A percentile compares a stretch with the other conserved stretches of the same genome.
Conservation (phyloP, 2,329 filamentous ascomycete species). For the Blastomyces emzantsi region DNA sequence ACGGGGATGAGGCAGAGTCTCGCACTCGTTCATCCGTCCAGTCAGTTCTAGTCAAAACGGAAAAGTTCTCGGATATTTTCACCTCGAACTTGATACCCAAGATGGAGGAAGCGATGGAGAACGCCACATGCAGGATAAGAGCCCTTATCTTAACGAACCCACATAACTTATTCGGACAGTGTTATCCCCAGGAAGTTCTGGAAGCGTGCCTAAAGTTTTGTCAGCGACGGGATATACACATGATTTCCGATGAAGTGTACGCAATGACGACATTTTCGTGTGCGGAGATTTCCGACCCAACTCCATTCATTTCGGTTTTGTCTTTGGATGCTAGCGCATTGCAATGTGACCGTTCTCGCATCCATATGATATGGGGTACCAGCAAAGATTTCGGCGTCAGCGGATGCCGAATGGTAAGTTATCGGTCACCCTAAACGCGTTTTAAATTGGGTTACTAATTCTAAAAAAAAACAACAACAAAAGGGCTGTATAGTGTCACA, state of each 20-base stretch:
- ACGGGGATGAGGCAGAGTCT: conserved; percentile 19
- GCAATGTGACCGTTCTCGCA: conserved; percentile 16
- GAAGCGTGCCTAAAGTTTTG: conserved; percentile 20
- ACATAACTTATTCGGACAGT: conserved; percentile 22
- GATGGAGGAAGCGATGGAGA: conserved; percentile 15
- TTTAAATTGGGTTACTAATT: conserved; percentile 5
- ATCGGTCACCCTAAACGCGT: not conserved
- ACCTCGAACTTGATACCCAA: conserved; percentile 14
- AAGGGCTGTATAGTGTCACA: conserved; percentile 21
- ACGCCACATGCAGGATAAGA: conserved; percentile 15
- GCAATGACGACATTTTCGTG: conserved; percentile 17
- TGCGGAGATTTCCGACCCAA: conserved; percentile 13
- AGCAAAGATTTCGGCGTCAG: conserved; percentile 19
- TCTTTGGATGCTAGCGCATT: conserved; percentile 13
- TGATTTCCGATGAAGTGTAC: conserved; percentile 25
- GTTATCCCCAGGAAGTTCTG: conserved; percentile 20
- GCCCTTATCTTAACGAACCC: conserved; percentile 23
- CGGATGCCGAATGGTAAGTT: conserved; percentile 18
- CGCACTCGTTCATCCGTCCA: conserved; percentile 14
- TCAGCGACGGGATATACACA: conserved; percentile 18
- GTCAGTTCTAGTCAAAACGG: conserved; percentile 17
- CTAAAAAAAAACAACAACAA: not conserved
- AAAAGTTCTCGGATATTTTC: conserved; percentile 15
- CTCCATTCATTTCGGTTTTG: conserved; percentile 17
- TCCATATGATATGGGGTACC: conserved; percentile 20